Conservation (phyloP, 2,329 filamentous ascomycete genomes). For the Penicillium sp. region DNA sequence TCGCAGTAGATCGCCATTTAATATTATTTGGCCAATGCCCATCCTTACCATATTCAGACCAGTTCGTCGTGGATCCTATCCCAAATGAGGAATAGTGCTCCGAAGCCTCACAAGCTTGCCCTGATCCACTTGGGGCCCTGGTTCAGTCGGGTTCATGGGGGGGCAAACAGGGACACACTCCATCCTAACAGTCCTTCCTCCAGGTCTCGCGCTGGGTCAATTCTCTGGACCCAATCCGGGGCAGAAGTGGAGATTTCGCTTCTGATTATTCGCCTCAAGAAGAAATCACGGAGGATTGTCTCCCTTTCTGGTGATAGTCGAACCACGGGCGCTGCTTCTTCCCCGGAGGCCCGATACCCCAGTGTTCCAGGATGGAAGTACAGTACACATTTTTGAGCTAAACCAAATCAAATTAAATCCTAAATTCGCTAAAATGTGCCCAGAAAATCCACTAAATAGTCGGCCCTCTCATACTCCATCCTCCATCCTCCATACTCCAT, state of each 20-base stretch:
- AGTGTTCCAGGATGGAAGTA: too few relatives aligned
- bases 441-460: not conserved
- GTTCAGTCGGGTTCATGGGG: not conserved
- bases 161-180: not conserved
- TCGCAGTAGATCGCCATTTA: constrained; percentile 33
- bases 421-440: not conserved
- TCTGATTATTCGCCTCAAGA: not conserved
- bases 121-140: constrained; percentile 10
- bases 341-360: constrained; percentile 9
- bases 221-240: not conserved
- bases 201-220: constrained; percentile 1
- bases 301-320: constrained; percentile 6
- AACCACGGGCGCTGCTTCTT: constrained; percentile 2
- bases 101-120: constrained; percentile 16
- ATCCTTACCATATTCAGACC: constrained; percentile 23
- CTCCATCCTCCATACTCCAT: not conserved
- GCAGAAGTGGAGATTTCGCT: not conserved
- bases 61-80: constrained; percentile 24
- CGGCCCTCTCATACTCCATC: too few relatives aligned
- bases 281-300: constrained; percentile 8
- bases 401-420: not conserved
- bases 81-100: constrained; percentile 28
- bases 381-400: not conserved
- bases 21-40: constrained; percentile 22
- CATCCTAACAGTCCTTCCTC: not conserved